phyloP scores from a whole-genome alignment of 768 basidiomycete genomes.

The Chalciporus pseudorubinellus region DNA sequence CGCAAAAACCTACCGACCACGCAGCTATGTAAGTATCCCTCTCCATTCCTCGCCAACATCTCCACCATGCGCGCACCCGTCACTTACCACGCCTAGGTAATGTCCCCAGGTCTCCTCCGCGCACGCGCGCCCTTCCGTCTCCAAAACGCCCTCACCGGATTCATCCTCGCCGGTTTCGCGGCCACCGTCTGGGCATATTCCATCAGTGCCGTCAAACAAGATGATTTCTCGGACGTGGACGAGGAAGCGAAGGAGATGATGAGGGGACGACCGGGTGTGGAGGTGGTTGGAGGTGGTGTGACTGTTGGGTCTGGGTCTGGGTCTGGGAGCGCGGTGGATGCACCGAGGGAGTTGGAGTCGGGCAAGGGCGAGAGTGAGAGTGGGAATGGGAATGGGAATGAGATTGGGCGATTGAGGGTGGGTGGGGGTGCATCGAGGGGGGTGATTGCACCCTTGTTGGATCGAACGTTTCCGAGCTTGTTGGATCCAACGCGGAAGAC shows the following conservation, averaged over 20 bases:
- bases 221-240: slow-evolving; percentile 85
- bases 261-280: slow-evolving; percentile 16
- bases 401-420: not conserved
- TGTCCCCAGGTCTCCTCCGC: slow-evolving; percentile 85
- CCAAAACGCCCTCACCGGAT: slow-evolving; percentile 77
- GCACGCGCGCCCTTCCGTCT: slow-evolving; percentile 83
- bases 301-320: slow-evolving; percentile 15
- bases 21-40: not conserved
- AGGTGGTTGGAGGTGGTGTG: slow-evolving; percentile 16
- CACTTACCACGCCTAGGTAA: slow-evolving; percentile 46
- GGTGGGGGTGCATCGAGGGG: slow-evolving; percentile 35
- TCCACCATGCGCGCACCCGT: not conserved
- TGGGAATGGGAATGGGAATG: too few relatives aligned
- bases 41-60: too few relatives aligned
- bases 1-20: slow-evolving; percentile 36
- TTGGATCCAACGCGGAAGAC: slow-evolving; percentile 64
- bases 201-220: slow-evolving; percentile 91
- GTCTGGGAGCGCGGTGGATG: not conserved
- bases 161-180: slow-evolving; percentile 67
- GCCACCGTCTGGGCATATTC: slow-evolving; percentile 89
- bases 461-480: slow-evolving; percentile 45
- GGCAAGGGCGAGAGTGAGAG: not conserved
- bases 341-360: not conserved
- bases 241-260: slow-evolving; percentile 67
- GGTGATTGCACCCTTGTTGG: slow-evolving; percentile 43